Evolutionary conservation across 805 yeast genomes (phyloP).

Genomic region (Schwanniomyces sp.): DNA sequence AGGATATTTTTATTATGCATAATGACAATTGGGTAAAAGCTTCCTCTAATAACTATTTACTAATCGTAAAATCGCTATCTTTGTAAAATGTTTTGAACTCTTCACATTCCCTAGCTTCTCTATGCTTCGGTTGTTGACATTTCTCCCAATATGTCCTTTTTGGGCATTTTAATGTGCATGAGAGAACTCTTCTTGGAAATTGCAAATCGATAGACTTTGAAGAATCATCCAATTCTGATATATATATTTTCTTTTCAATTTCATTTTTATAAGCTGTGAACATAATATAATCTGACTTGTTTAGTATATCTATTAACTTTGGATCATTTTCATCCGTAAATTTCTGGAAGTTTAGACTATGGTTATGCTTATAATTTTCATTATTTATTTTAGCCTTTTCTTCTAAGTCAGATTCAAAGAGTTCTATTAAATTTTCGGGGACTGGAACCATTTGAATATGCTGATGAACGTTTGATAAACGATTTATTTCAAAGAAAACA

Average conservation of each 20-base stretch:
- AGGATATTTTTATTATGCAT: not conserved
- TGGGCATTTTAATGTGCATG: slow-evolving; percentile 58
- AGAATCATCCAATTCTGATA: slow-evolving; percentile 19
- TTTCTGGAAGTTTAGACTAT: slow-evolving; percentile 41
- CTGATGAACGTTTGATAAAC: slow-evolving; percentile 65
- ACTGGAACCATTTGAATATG: slow-evolving; percentile 80
- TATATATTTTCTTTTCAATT: slow-evolving; percentile 13
- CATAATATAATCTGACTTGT: slow-evolving; percentile 36
- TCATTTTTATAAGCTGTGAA: slow-evolving; percentile 28
- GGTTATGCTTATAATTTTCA: slow-evolving; percentile 43
- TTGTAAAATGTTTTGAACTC: slow-evolving; percentile 57
- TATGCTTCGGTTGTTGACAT: slow-evolving; percentile 62
- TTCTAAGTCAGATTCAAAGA: slow-evolving; percentile 47
- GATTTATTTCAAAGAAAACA: slow-evolving; percentile 69
- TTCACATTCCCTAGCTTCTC: slow-evolving; percentile 65
- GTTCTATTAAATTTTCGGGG: slow-evolving; percentile 39
- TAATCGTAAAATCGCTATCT: slow-evolving; percentile 51
- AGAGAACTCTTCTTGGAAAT: slow-evolving; percentile 79
- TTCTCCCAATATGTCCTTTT: slow-evolving; percentile 74
- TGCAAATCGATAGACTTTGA: slow-evolving; percentile 64
- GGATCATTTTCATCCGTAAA: slow-evolving; percentile 22
- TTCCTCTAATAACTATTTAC: not conserved
- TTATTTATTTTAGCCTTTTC: slow-evolving; percentile 47
- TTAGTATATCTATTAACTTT: slow-evolving; percentile 18
- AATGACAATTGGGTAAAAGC: not conserved